Base-by-base conservation (phyloP, 2,329 filamentous ascomycete species). In the Aspergillus hortae region DNA sequence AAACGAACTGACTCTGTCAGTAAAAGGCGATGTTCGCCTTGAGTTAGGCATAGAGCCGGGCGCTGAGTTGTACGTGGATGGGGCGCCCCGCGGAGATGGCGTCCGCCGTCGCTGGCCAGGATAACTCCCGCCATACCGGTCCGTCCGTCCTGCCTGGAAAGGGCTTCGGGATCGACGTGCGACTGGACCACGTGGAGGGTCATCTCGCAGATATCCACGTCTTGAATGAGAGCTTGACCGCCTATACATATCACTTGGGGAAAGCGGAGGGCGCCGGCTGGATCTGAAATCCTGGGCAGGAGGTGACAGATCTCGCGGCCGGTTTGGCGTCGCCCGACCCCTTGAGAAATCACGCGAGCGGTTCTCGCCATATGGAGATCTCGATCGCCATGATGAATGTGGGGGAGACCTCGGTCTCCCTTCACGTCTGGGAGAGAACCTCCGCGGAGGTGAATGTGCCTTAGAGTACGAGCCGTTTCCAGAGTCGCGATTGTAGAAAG, bases 21-120 rank as follows among this genome's bases (percentile, higher is more conserved):
- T 68, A 23, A 74, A 80, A 14, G 84, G 84, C 5, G 84, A 86
- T 7, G 84, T 85, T 45, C 82, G 77, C 51, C 82, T 78, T 19
- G 84, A 86, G 27, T 80, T 83, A 17, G 77, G 68, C 17, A 71
- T 77, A 7, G 84, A 86, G 36, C 77, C 79, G 51, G 77, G 71
- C 19, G 76, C 79, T 19, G 80, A 82, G 40, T 75, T 73, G 46
- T 79, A 76, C 36, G 75, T 76, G 32, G 77, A 77, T 17, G 74
- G 66, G 19, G 23, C 52, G 38, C 55, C 63, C 48, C 64, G 70
- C 30, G 75, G 76, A 36, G 81, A 84, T 23, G 77, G 78, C 47
- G 82, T 84, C 35, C 78, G 74, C 49, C 78, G 78, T 59, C 78
- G 76, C 77, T 55, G 55, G 48, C 21, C 46, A 55, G 76, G 79